Percentiles rank a stretch among this genome's conserved stretches.
These are phyloP conservation scores for Tetracladium setigerum DNA, from an alignment of 495 filamentous ascomycete species.

Conservation along the genomic window DNA sequence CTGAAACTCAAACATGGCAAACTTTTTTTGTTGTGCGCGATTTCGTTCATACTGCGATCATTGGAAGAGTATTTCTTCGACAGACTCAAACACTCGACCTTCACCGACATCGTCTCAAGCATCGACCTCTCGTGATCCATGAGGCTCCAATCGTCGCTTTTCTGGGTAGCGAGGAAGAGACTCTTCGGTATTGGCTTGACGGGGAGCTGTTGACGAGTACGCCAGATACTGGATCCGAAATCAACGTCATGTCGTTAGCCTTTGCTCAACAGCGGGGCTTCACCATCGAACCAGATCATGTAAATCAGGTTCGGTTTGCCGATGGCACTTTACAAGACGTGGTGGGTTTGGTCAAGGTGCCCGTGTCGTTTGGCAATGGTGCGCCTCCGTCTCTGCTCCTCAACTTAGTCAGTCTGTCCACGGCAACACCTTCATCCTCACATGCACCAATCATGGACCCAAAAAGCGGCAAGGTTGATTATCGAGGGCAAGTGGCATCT, in stretches of 20 bases:
- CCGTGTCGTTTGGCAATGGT: background rate
- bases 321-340: background rate
- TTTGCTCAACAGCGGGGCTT: background rate
- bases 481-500: too few relatives aligned
- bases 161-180: background rate
- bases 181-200: background rate
- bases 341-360: background rate
- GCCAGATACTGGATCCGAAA: background rate
- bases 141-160: background rate
- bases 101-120: background rate
- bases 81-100: conserved; percentile 3
- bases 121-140: background rate
- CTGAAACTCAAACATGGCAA: background rate
- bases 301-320: background rate
- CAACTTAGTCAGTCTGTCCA: background rate
- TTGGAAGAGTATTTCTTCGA: background rate
- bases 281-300: background rate
- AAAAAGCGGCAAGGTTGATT: too few relatives aligned
- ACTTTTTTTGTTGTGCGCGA: background rate
- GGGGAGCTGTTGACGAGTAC: background rate
- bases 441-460: too few relatives aligned
- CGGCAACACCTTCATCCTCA: too few relatives aligned
- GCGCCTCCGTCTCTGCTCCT: background rate
- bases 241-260: background rate
- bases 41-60: background rate